Evolutionary conservation across 2,329 filamentous ascomycete genomes (phyloP), one percentile per base, ranked within the genome.

Genomic region (Phyllosticta citribraziliensis): DNA sequence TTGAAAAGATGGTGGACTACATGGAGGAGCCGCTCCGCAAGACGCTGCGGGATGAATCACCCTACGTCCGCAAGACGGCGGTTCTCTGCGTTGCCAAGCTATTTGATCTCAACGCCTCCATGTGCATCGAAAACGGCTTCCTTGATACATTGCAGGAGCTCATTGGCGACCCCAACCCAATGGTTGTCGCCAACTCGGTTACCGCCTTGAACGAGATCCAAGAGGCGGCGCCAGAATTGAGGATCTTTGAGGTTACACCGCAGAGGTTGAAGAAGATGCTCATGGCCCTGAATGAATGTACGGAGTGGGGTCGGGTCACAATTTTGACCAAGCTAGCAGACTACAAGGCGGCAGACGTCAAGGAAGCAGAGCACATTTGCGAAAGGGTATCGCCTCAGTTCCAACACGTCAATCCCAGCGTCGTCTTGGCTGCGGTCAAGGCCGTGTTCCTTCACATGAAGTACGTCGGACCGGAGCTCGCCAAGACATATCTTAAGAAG

Each of bases 1-100:
- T 99, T 61, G 94, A 97, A 68, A 99, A 99, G 77, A 99, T 99
- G 91, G 91, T 97, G 66, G 94, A 99, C 73, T 99, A 99, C 75
- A 97, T 99, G 93, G 94, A 97, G 75, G 94, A 99, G 71, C 94
- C 94, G 14, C 77, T 99, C 65, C 85, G 94, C 68, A 99, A 99
- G 79, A 99, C 94, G 12, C 80, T 99, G 67, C 86, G 91, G 74
- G 94, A 99, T 77, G 94, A 99, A 76, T 97, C 93, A 56, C 94
- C 94, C 0, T 99, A 99, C 74, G 94, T 99, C 64, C 89, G 94
- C 68, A 99, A 99, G 79, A 99, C 94, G 1, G 94, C 94, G 52
- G 94, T 93, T 51, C 94, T 99, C 66, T 97, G 94, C 73, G 94
- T 99, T 53, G 94, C 94, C 58, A 99, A 99, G 76, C 84, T 99